Conservation (phyloP, 108 stramenopile genomes). For the Cyclotella baltica region DNA sequence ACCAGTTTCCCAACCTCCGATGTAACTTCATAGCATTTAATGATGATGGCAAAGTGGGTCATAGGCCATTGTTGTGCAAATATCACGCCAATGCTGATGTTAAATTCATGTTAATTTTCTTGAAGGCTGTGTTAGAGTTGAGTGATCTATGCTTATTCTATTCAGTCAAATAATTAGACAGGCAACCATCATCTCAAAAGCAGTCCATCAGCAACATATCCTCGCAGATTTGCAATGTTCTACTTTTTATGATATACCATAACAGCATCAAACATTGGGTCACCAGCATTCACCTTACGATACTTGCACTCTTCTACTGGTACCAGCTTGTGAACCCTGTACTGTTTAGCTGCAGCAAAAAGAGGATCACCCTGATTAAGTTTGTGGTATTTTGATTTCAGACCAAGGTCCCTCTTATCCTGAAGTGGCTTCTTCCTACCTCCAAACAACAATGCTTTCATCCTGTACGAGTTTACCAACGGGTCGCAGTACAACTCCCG, state of each 20-base stretch:
- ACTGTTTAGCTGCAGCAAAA: background rate
- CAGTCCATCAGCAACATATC: no score
- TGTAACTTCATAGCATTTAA: no score
- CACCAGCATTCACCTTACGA: conserved; percentile 18
- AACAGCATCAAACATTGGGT: background rate
- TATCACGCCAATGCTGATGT: background rate
- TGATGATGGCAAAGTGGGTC: no score
- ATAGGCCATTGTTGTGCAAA: no score
- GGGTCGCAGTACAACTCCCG: conserved; percentile 34
- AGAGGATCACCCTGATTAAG: conserved; percentile 9
- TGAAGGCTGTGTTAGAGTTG: background rate
- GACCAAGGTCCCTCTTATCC: background rate
- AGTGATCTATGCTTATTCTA: background rate
- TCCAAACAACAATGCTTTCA: conserved; percentile 20
- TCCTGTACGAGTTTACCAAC: conserved; percentile 28
- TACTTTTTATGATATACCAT: conserved; percentile 6
- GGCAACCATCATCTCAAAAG: no score
- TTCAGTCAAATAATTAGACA: background rate
- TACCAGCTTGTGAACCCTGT: background rate
- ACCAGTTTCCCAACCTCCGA: no score
- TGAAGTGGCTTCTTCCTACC: background rate
- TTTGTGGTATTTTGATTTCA: conserved; percentile 13
- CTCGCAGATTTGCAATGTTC: no score
- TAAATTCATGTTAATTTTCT: no score
- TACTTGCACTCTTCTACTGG: background rate